Evolutionary conservation across 2,329 filamentous ascomycete species (phyloP), one percentile per base, ranked within the genome.

Genomic region (Neonectria neomacrospora): DNA sequence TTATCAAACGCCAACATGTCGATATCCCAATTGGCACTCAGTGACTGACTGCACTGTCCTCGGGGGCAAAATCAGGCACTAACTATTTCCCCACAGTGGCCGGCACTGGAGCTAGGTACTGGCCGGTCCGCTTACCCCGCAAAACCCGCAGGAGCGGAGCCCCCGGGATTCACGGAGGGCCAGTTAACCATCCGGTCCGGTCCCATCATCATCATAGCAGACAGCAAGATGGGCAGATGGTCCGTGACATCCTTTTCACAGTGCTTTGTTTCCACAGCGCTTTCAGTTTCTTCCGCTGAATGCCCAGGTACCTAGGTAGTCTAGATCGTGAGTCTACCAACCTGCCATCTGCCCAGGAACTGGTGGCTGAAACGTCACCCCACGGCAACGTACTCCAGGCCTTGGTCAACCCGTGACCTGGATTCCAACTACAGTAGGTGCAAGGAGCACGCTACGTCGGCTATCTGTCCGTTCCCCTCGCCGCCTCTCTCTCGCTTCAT

Each of bases 81-180:
- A n/a, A 39, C 14, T 39, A 7, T 20, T 67, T 65, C 61, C 54
- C 69, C 61, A 68, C 69, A 66, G 11, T n/a, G n/a, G 47, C 51
- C 23, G 44, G 58, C 65, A 34, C 44, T 66, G 45, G 45, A n/a
- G 41, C 47, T n/a, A 30, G n/a, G n/a, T n/a, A n/a, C n/a, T n/a
- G n/a, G n/a, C 48, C 4, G 30, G 20, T n/a, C 41, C 28, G 53
- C 26, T 45, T 54, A 59, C 67, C 61, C 67, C 67, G 56, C 64
- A 67, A 58, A 37, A 55, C 18, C 45, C 48, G 54, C 54, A 22
- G 54, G 41, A 58, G 63, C 63, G 57, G 65, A 64, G 50, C 59
- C 54, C 54, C 47, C 20, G 48, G 54, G 48, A 55, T 51, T 55
- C 52, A 61, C 57, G 34, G 47, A 45, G 48, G 23, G 50, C 47